These are phyloP conservation scores for Huntiella savannae DNA, from an alignment of 2,329 filamentous ascomycete genomes.

Conservation along the genomic window DNA sequence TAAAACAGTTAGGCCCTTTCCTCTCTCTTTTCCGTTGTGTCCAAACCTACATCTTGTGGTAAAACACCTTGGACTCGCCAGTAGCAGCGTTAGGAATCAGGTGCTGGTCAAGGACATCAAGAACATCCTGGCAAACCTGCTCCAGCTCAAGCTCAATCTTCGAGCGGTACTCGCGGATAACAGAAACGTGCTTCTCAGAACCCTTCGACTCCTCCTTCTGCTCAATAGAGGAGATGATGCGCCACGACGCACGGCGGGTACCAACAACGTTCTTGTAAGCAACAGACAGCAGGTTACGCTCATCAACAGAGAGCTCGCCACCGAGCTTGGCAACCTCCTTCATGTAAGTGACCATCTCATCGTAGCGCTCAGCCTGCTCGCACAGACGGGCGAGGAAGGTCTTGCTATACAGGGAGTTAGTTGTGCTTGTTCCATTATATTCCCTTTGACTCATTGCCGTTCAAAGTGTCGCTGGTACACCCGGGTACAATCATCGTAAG, in stretches of 20 bases:
- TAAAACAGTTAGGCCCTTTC: constrained; percentile 4
- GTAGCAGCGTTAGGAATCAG: constrained; percentile 91
- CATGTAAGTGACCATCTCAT: constrained; percentile 99
- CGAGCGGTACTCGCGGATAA: constrained; percentile 92
- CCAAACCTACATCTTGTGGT: constrained; percentile 88
- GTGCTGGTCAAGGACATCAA: constrained; percentile 81
- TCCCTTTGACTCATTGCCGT: background rate
- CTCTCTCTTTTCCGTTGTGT: no score
- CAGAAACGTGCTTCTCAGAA: constrained; percentile 79
- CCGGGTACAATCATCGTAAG: background rate
- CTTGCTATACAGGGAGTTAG: constrained; percentile 47
- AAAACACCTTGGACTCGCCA: constrained; percentile 98
- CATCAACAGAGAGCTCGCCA: constrained; percentile 74
- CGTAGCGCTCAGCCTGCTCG: constrained; percentile 99
- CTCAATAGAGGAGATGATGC: constrained; percentile 99
- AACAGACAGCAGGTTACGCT: constrained; percentile 95
- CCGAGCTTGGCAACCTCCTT: constrained; percentile 94
- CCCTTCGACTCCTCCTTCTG: constrained; percentile 99
- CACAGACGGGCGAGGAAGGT: constrained; percentile 98
- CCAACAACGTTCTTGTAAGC: constrained; percentile 99
- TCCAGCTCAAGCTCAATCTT: constrained; percentile 97
- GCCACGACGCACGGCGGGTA: constrained; percentile 94
- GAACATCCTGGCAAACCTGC: constrained; percentile 95
- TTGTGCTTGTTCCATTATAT: background rate
- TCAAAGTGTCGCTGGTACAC: background rate